Evolutionary conservation across 2,329 filamentous ascomycete species (phyloP), one percentile per base, ranked within the genome.

Genomic region (Aspergillus ibericus): DNA sequence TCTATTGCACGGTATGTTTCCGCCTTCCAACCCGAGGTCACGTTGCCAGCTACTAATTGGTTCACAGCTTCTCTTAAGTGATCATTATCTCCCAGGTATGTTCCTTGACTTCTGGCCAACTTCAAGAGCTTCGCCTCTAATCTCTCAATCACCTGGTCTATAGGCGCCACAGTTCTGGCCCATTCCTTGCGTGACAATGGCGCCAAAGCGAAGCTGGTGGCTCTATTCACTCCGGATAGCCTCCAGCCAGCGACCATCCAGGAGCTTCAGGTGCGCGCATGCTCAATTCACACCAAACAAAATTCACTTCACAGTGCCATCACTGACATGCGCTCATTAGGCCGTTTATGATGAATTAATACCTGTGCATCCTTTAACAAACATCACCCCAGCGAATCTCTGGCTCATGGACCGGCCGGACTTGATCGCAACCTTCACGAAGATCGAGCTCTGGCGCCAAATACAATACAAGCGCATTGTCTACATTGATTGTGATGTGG

Each of bases 161-260:
- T 65, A 96, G 93, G 95, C 75, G 93, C 93, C 60, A 86, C 95
- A 68, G 93, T 99, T 48, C 87, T 99, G 63, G 93, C 92, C 61
- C 93, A 98, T 80, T 98, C 95, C 34, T 81, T 99, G 58, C 90
- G 91, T 77, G 95, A 99, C 88, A 89, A 87, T 68, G 91, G 91
- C 58, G 91, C 93, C 36, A 87, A 82, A 66, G 95, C 91, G 80
- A 93, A 92, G 80, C 82, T 99, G 68, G 92, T 89, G 60, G 89
- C 90, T 67, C 81, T 98, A 68, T 86, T 96, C 72, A 96, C 92
- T 4, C 82, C 88, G 55, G 92, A 96, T 69, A 87, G 85, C 16
- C 82, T 99, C 51, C 90, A 90, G 34, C 79, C 83, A 55, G 87
- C 88, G 54, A 92, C 90, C 49, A 83, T 98, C 60, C 82, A 85